Percentiles rank a stretch among this genome's conserved stretches.
These are phyloP conservation scores for Saccharomycopsis babjevae DNA, from an alignment of 805 yeast species.

Conservation along the genomic window DNA sequence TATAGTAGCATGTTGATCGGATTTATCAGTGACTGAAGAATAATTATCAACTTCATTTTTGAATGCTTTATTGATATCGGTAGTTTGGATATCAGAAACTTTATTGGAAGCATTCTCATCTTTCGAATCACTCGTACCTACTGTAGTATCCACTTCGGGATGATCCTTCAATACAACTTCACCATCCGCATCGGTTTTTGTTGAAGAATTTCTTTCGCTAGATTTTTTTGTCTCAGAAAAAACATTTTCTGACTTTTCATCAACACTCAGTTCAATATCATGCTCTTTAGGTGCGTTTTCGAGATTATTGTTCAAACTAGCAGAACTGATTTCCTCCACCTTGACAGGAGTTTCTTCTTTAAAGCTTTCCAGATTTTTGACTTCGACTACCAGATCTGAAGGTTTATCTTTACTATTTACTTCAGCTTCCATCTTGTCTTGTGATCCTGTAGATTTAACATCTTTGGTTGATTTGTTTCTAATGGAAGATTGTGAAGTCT, in stretches of 20 bases:
- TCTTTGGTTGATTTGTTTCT: too few species aligned
- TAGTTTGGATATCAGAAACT: slow-evolving; percentile 46
- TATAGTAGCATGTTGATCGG: not conserved
- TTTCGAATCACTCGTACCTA: not conserved
- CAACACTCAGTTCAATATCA: not conserved
- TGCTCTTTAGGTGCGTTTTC: not conserved
- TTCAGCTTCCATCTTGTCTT: too few species aligned
- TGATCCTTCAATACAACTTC: not conserved
- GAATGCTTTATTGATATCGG: slow-evolving; percentile 46
- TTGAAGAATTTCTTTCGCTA: too few species aligned
- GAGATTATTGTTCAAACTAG: not conserved
- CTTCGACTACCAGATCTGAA: too few species aligned
- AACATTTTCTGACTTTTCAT: not conserved
- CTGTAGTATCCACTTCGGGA: too few species aligned
- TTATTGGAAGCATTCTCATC: slow-evolving; percentile 24
- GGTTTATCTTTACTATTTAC: too few species aligned
- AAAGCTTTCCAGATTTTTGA: not conserved
- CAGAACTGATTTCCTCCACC: not conserved
- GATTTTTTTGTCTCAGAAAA: not conserved
- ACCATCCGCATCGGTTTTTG: not conserved
- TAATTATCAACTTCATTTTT: slow-evolving; percentile 57
- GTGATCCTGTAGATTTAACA: too few species aligned
- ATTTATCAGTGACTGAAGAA: not conserved
- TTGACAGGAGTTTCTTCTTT: not conserved
- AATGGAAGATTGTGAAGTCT: too few species aligned